Base-by-base conservation (phyloP, 257 asterid species). In the Solanum pinnatisectum region DNA sequence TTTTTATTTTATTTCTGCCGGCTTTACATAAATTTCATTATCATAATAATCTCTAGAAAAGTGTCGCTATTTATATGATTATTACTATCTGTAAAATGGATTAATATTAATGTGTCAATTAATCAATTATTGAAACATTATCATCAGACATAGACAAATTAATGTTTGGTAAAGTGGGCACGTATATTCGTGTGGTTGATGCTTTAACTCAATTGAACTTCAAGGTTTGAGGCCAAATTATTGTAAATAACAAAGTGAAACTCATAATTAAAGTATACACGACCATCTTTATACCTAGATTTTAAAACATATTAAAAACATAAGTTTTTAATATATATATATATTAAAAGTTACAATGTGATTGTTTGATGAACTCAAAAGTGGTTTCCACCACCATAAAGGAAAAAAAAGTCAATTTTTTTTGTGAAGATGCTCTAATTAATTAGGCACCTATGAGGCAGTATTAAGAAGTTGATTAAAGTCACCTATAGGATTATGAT, bases 391-490 rank as follows among this genome's bases (percentile, higher is more conserved):
- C 86, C 79, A 67, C 10, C 84, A 22, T 56, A 32, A 33, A 52
- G 52, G 32, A 1, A 0, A 4, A 8, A 74, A 4, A 16, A 16
- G 20, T 5, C 40, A 16, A 5, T 81, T 32, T 46, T 77, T 1
- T 81, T 10, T 23, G 84, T 40, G 33, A 89, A 52, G 79, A 83
- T 89, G 85, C 87, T 82, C 65, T 70, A 39, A 39, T 86, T 46
- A 73, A 68, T 23, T 18, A 49, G 72, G 27, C n/a, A 49, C 44
- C 22, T 16, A 35, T 18, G 32, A 78, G 46, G 49, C 46, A 72
- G 8, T 72, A 33, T 4, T 18, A 72, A 33, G 44, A 83, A 81
- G 56, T 32, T 65, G 23, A 32, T 67, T 79, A 46, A 10, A 72
- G 84, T 67, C 42, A 5, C 25, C 14, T 16, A 8, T 18, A 33